A percentile compares a stretch with the other conserved stretches of the same genome.
These are phyloP conservation scores for Ascobolus immersus DNA, from an alignment of 495 filamentous ascomycete genomes.

Conservation along the genomic window DNA sequence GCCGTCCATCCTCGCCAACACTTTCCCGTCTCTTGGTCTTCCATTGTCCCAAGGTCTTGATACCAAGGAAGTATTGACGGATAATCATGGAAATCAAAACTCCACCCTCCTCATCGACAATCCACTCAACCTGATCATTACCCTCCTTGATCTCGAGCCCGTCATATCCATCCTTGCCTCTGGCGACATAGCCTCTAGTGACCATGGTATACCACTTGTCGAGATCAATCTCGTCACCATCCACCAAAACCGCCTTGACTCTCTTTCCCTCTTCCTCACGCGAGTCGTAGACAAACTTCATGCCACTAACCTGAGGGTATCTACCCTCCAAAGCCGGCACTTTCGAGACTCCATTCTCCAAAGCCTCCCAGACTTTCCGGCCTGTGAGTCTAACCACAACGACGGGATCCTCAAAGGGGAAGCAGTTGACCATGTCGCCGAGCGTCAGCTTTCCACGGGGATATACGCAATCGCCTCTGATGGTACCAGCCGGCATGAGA, in stretches of 20 bases:
- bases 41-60: slow-evolving; percentile 59
- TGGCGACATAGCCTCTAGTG: slow-evolving; percentile 42
- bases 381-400: slow-evolving; percentile 47
- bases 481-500: slow-evolving; percentile 70
- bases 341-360: slow-evolving; percentile 58
- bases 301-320: slow-evolving; percentile 62
- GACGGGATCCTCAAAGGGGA: slow-evolving; percentile 80
- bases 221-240: slow-evolving; percentile 30
- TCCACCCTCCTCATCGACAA: slow-evolving; percentile 65
- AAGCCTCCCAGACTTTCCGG: slow-evolving; percentile 38
- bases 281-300: slow-evolving; percentile 43
- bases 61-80: slow-evolving; percentile 65
- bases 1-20: slow-evolving; percentile 5
- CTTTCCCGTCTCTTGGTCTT: slow-evolving; percentile 19
- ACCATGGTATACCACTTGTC: slow-evolving; percentile 38
- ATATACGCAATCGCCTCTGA: slow-evolving; percentile 73
- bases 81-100: slow-evolving; percentile 61
- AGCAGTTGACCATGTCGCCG: slow-evolving; percentile 55
- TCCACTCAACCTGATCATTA: slow-evolving; percentile 49
- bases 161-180: slow-evolving; percentile 63
- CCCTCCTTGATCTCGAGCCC: slow-evolving; percentile 47
- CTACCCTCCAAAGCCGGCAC: slow-evolving; percentile 63
- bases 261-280: slow-evolving; percentile 30
- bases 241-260: slow-evolving; percentile 34
- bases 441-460: slow-evolving; percentile 47